Conservation (phyloP, 108 stramenopile genomes). For the Halocafeteria seosinensis region DNA sequence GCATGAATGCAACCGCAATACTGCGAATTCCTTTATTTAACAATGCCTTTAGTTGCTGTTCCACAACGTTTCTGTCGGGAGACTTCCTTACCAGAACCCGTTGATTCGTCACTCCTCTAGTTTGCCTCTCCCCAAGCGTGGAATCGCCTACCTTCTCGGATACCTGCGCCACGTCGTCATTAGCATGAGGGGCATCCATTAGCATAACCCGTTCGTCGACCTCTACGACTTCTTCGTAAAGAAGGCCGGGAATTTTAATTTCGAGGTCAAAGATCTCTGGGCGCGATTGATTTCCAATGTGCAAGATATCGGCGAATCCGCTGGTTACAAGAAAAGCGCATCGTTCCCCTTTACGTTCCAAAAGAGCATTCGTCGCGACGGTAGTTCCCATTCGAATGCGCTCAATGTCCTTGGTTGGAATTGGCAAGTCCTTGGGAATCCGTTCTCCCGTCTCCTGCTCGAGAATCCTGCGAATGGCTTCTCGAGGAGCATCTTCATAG, state of each 20-base stretch:
- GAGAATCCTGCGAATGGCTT: conserved; percentile 78
- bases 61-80: no score
- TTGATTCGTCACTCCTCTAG: no score
- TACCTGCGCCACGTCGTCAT: no score
- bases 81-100: no score
- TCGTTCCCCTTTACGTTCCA: conserved; percentile 75
- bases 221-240: conserved; percentile 77
- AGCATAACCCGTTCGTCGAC: conserved; percentile 77
- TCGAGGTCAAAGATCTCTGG: conserved; percentile 55
- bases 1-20: no score
- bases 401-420: conserved; percentile 56
- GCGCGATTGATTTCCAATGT: conserved; percentile 82
- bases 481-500: conserved; percentile 85
- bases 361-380: conserved; percentile 85
- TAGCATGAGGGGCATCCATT: no score
- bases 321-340: conserved; percentile 69
- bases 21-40: no score
- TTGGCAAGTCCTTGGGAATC: conserved; percentile 46
- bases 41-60: no score
- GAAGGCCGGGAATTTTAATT: conserved; percentile 39
- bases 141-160: no score
- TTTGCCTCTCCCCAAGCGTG: no score
- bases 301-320: conserved; percentile 70
- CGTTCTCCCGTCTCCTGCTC: conserved; percentile 47
- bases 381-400: conserved; percentile 86